Conservation (phyloP, 495 filamentous ascomycete species). For the Talaromyces proteolyticus region DNA sequence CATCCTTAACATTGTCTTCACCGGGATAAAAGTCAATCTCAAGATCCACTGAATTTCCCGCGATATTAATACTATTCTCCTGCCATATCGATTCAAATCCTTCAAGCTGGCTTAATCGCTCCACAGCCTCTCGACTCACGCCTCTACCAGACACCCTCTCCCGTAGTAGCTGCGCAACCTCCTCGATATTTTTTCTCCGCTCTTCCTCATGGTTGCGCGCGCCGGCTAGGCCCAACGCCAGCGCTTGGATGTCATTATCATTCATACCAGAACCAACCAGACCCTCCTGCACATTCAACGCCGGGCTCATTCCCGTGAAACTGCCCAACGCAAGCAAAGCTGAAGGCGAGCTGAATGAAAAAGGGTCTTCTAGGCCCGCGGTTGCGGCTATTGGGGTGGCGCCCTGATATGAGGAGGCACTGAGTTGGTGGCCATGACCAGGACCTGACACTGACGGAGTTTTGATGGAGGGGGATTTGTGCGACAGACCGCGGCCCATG, state of each 20-base stretch:
- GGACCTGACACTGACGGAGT: conserved; percentile 30
- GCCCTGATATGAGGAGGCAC: conserved; percentile 32
- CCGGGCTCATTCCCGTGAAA: conserved; percentile 38
- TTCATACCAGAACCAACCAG: conserved; percentile 35
- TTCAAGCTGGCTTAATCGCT: conserved; percentile 64
- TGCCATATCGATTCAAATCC: conserved; percentile 75
- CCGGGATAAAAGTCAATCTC: conserved; percentile 44
- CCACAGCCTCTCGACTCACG: conserved; percentile 77
- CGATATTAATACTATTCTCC: conserved; percentile 61
- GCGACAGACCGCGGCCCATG: conserved; percentile 32
- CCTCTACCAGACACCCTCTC: conserved; percentile 39
- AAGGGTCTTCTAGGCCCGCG: conserved; percentile 30
- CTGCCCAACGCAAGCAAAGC: conserved; percentile 37
- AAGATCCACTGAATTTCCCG: conserved; percentile 54
- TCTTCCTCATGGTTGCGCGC: conserved; percentile 46
- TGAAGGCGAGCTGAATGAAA: conserved; percentile 41
- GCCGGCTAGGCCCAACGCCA: conserved; percentile 35
- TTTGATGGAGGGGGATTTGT: conserved; percentile 39
- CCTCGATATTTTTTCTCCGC: conserved; percentile 44
- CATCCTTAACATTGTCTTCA: conserved; percentile 37
- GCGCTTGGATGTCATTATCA: conserved; percentile 36
- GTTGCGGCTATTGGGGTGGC: conserved; percentile 33
- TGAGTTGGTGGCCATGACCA: conserved; percentile 19
- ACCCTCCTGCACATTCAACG: conserved; percentile 32
- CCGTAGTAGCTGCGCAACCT: conserved; percentile 34